These are phyloP conservation scores for Globisporangium nagaii DNA, from an alignment of 352 stramenopile species.

Conservation along the genomic window DNA sequence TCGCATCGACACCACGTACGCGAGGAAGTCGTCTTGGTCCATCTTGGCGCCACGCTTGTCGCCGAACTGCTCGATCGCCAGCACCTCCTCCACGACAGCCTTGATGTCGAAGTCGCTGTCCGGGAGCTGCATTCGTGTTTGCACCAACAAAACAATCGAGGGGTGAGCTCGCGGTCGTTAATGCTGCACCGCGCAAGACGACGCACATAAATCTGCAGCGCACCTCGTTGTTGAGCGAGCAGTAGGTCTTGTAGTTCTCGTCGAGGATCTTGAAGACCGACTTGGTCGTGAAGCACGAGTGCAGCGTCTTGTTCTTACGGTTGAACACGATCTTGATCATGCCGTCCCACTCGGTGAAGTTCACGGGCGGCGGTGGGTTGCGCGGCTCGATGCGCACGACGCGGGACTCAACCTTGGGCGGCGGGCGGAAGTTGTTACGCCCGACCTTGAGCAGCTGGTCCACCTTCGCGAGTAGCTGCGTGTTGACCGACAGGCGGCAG, in stretches of 20 bases:
- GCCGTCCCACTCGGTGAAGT: slow-evolving; percentile 99
- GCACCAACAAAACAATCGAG: too few species aligned
- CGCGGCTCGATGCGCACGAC: slow-evolving; percentile 97
- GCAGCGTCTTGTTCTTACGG: slow-evolving; percentile 99
- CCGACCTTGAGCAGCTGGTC: slow-evolving; percentile 98
- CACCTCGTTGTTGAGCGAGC: slow-evolving; percentile 88
- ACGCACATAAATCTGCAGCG: neutral
- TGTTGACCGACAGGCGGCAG: slow-evolving; percentile 98
- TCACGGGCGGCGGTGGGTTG: slow-evolving; percentile 98
- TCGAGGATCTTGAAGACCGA: slow-evolving; percentile 93
- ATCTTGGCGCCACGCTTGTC: slow-evolving; percentile 94
- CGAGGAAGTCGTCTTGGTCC: slow-evolving; percentile 97
- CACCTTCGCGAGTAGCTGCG: slow-evolving; percentile 97
- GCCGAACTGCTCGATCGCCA: slow-evolving; percentile 83
- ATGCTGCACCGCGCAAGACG: too few species aligned
- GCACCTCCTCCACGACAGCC: slow-evolving; percentile 90
- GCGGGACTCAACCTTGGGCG: slow-evolving; percentile 95
- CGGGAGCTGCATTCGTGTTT: slow-evolving; percentile 54
- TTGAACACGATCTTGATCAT: slow-evolving; percentile 99
- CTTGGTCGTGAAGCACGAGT: slow-evolving; percentile 96
- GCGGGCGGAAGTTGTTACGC: slow-evolving; percentile 99
- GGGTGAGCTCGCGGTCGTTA: too few species aligned
- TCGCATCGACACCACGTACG: slow-evolving; percentile 31
- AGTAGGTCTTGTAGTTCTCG: slow-evolving; percentile 95
- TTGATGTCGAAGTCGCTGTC: slow-evolving; percentile 88